phyloP scores from a whole-genome alignment of 2,329 filamentous ascomycete species.

The Periconia sp. region DNA sequence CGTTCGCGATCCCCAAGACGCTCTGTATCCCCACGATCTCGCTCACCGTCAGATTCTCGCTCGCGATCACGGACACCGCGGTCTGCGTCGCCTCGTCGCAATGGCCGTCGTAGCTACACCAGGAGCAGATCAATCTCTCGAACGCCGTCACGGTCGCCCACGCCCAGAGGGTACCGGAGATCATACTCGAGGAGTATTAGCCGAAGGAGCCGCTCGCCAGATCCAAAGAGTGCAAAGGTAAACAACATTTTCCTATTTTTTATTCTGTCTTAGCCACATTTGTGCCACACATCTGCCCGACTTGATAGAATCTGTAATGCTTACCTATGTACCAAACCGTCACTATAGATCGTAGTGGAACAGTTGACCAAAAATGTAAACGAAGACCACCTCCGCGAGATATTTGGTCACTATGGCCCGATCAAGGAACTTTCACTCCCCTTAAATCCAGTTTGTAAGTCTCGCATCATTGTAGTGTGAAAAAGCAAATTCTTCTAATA shows the following conservation, averaged over 20 bases:
- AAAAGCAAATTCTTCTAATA: conserved; percentile 5
- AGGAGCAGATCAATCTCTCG: conserved; percentile 23
- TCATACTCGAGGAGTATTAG: conserved; percentile 40
- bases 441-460: conserved; percentile 79
- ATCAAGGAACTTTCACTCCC: conserved; percentile 89
- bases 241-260: neutral
- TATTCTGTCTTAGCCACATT: neutral
- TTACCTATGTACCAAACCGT: neutral
- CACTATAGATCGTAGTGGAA: conserved; percentile 84
- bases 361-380: conserved; percentile 95
- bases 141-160: conserved; percentile 28
- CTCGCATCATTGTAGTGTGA: neutral
- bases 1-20: conserved; percentile 35
- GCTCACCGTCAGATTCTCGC: conserved; percentile 22
- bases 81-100: conserved; percentile 34
- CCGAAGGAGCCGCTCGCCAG: conserved; percentile 35
- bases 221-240: conserved; percentile 44
- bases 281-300: neutral
- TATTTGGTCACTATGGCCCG: conserved; percentile 84
- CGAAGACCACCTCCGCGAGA: conserved; percentile 83
- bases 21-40: conserved; percentile 43
- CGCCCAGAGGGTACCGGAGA: conserved; percentile 27
- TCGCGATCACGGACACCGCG: conserved; percentile 23
- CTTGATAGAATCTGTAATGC: neutral
- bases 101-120: conserved; percentile 39